These are phyloP conservation scores for Vigna trinervia DNA, from an alignment of 306 rosid species.

Conservation along the genomic window DNA sequence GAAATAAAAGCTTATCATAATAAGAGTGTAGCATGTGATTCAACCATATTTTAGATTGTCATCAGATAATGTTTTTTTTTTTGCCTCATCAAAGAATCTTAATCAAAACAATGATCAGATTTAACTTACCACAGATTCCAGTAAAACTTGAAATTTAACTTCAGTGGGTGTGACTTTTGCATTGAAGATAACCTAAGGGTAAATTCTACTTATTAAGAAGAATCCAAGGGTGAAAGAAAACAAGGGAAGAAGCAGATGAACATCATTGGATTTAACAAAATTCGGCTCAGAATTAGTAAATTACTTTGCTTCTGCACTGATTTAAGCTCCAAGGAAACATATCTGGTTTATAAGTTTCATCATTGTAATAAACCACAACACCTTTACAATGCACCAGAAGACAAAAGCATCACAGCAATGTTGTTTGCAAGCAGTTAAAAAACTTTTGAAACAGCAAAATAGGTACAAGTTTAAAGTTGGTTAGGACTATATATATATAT, in stretches of 20 bases:
- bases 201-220: not conserved
- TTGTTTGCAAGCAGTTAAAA: conserved; percentile 26
- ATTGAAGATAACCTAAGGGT: too few species aligned
- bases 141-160: not conserved
- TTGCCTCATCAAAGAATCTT: too few species aligned
- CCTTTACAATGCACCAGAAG: conserved; percentile 31
- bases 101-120: not conserved
- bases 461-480: not conserved
- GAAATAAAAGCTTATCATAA: too few species aligned
- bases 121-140: not conserved
- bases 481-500: not conserved
- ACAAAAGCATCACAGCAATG: not conserved
- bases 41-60: too few species aligned
- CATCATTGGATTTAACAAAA: not conserved
- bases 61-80: too few species aligned
- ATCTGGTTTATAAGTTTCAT: not conserved
- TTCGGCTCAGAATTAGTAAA: not conserved
- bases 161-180: not conserved
- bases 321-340: conserved; percentile 7
- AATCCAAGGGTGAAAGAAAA: conserved; percentile 3
- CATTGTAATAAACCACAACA: conserved; percentile 22
- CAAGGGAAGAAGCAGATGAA: conserved; percentile 19
- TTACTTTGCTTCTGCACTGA: conserved; percentile 24
- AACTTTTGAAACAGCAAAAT: not conserved
- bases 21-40: not conserved